Evolutionary conservation across 208 protist genomes (phyloP), one percentile per base, ranked within the genome.

Genomic region (Lotmaria passim): DNA sequence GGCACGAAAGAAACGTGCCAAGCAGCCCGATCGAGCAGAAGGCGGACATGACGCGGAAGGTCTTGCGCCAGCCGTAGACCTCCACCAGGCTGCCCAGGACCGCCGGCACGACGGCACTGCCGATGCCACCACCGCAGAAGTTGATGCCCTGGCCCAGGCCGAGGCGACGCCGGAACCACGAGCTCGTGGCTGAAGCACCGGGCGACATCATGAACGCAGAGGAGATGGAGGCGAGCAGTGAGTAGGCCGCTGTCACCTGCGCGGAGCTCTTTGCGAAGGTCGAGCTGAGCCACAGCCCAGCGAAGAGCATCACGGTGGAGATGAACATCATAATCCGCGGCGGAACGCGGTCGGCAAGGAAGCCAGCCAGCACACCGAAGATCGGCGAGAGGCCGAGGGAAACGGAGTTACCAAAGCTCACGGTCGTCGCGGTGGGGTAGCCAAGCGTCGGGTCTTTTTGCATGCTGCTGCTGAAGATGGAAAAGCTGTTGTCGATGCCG

Each of bases 401-500:
- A 30, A 93, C 78, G 43, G 87, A 93, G 58, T 89, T 93, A 23
- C 87, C 87, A 34, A 93, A 89, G 65, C 85, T 91, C n/a, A 95
- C 80, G 0, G 52, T 67, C 4, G 85, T 92, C 19, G 82, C 77
- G 62, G 60, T 85, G 3, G 90, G 87, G 65, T 83, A 89, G 17
- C 83, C 85, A 28, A 95, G 81, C 0, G 75, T 81, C 3, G 80
- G 39, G 64, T 95, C 90, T 0, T 84, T 75, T 59, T 93, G 76
- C 85, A 95, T 95, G 57, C 79, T 79, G 17, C 71, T 46, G 14
- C 75, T 83, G 69, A 95, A 95, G 36, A 88, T 91, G 47, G 82
- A 87, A 60, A 88, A 91, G 47, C 87, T 89, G 90, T 95, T 93
- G 65, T 89, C 83, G 64, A 91, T 92, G 58, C 90, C 90, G 70